These are phyloP conservation scores for Tricholoma sp. DNA, from an alignment of 768 basidiomycete genomes.

Conservation along the genomic window DNA sequence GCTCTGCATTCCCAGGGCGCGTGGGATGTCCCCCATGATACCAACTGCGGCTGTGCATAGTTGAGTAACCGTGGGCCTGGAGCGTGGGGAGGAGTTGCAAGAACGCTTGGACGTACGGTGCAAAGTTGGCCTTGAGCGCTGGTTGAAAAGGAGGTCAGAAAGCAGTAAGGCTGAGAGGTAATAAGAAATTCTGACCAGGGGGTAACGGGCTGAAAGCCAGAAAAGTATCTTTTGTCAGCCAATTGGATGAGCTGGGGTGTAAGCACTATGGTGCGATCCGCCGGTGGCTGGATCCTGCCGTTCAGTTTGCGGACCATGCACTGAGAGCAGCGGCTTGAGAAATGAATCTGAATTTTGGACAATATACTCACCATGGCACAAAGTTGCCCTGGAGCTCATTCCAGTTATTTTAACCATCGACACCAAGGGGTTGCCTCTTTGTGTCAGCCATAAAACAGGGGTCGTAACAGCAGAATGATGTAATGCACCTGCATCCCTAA, in stretches of 20 bases:
- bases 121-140: conserved; percentile 76
- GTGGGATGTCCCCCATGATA: conserved; percentile 93
- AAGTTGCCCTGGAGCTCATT: conserved; percentile 96
- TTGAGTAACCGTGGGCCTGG: conserved; percentile 89
- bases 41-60: conserved; percentile 95
- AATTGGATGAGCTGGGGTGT: conserved; percentile 78
- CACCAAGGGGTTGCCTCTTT: conserved; percentile 89
- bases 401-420: conserved; percentile 98
- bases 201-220: conserved; percentile 87
- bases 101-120: conserved; percentile 81
- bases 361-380: conserved; percentile 71
- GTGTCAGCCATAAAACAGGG: not conserved
- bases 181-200: conserved; percentile 40
- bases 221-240: conserved; percentile 95
- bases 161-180: not conserved
- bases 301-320: conserved; percentile 82
- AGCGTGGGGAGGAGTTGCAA: conserved; percentile 87
- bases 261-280: conserved; percentile 94
- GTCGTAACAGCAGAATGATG: conserved; percentile 12
- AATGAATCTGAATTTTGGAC: not conserved
- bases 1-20: conserved; percentile 82
- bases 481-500: conserved; percentile 68
- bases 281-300: conserved; percentile 77
- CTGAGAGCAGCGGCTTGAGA: conserved; percentile 32
- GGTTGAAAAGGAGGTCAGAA: conserved; percentile 6